Evolutionary conservation across 345 rosid species (phyloP).

Genomic region (Populus deltoides): DNA sequence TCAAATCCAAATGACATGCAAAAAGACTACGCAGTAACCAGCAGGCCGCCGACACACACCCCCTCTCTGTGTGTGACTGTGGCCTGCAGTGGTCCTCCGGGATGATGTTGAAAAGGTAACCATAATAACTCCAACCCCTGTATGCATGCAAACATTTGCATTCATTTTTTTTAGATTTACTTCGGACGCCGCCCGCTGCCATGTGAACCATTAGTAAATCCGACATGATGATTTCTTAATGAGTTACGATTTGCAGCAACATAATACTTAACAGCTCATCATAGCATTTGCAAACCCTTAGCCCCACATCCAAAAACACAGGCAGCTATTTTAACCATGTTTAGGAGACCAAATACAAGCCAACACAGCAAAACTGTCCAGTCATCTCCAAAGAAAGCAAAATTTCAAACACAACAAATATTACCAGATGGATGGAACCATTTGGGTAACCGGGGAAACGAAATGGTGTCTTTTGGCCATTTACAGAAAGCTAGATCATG

Average conservation of each 20-base stretch:
- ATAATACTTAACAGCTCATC: not conserved
- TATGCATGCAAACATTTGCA: not conserved
- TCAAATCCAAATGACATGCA: not conserved
- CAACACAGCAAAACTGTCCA: not conserved
- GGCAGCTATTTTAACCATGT: not conserved
- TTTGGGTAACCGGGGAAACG: not conserved
- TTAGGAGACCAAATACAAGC: not conserved
- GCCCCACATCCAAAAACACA: not conserved
- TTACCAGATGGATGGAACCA: not conserved
- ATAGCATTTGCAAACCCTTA: not conserved
- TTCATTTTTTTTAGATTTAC: not conserved
- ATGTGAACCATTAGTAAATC: not conserved
- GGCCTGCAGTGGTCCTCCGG: not conserved
- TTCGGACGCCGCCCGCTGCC: not conserved
- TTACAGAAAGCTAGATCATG: not conserved
- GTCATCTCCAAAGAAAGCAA: not conserved
- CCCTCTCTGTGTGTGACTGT: too few relatives aligned
- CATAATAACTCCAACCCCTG: not conserved
- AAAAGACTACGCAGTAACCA: too few relatives aligned
- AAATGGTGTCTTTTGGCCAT: not conserved
- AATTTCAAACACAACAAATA: not conserved
- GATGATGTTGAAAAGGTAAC: not conserved
- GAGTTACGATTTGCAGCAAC: not conserved
- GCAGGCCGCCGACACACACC: too few relatives aligned
- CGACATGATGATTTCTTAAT: not conserved